These are phyloP conservation scores for Ploettnerulaceae sp. DNA, from an alignment of 2,329 filamentous ascomycete species.

Conservation along the genomic window DNA sequence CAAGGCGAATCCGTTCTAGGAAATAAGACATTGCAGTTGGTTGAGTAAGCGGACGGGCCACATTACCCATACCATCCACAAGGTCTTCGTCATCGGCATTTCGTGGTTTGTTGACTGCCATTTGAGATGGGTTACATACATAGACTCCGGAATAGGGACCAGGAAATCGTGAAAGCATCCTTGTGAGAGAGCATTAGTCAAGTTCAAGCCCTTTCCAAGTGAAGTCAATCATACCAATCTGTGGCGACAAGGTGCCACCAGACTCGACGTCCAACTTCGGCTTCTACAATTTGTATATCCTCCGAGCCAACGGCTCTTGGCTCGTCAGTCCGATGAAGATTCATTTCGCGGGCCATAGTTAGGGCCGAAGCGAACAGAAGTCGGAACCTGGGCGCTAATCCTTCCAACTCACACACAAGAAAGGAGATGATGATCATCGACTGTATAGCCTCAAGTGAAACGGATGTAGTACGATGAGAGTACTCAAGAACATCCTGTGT, in stretches of 20 bases:
- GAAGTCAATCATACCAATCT: too few relatives aligned
- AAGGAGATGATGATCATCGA: slow-evolving; percentile 35
- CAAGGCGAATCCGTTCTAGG: slow-evolving; percentile 35
- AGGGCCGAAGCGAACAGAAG: slow-evolving; percentile 32
- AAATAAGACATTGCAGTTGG: slow-evolving; percentile 35
- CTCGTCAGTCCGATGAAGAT: slow-evolving; percentile 18
- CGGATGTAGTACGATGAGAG: slow-evolving; percentile 21
- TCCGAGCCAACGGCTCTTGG: slow-evolving; percentile 14
- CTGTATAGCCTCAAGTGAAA: slow-evolving; percentile 36
- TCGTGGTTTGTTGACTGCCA: slow-evolving; percentile 20
- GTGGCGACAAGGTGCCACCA: slow-evolving; percentile 38
- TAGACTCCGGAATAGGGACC: slow-evolving; percentile 34
- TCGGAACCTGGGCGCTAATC: slow-evolving; percentile 32
- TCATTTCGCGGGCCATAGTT: slow-evolving; percentile 23
- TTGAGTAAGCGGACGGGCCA: not conserved
- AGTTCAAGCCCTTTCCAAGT: too few relatives aligned
- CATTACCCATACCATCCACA: not conserved
- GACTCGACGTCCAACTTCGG: slow-evolving; percentile 35
- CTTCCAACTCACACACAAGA: slow-evolving; percentile 33
- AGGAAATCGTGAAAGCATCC: slow-evolving; percentile 29
- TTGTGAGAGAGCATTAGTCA: slow-evolving; percentile 3
- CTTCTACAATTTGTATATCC: slow-evolving; percentile 18
- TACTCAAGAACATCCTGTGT: slow-evolving; percentile 35
- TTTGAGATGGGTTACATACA: slow-evolving; percentile 34
- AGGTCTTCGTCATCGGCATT: slow-evolving; percentile 7